Conservation (phyloP, 352 stramenopile species). For the Phytopythium boreale region DNA sequence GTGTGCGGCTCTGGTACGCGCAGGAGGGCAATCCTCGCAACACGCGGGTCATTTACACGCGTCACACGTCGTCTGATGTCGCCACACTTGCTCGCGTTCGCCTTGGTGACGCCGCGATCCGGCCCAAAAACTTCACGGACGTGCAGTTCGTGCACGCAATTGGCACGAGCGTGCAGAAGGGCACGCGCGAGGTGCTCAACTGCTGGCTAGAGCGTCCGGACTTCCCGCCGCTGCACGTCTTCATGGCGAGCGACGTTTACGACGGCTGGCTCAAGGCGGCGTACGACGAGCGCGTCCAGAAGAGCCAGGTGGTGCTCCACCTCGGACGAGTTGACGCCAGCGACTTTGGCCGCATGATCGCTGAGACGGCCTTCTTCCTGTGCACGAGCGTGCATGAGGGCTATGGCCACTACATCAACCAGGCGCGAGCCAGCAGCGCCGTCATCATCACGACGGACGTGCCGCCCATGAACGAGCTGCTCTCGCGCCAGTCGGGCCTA, state of each 20-base stretch:
- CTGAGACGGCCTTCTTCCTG: constrained; percentile 51
- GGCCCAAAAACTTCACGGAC: constrained; percentile 41
- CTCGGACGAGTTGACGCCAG: constrained; percentile 26
- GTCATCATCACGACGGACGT: constrained; percentile 53
- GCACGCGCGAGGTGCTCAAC: constrained; percentile 40
- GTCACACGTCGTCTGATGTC: constrained; percentile 55
- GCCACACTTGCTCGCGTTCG: constrained; percentile 29
- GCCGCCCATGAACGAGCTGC: constrained; percentile 64
- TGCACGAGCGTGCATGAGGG: constrained; percentile 59
- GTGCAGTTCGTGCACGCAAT: constrained; percentile 47
- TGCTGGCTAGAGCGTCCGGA: constrained; percentile 55
- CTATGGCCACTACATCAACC: constrained; percentile 75
- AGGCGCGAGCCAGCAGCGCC: constrained; percentile 40
- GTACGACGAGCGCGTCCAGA: constrained; percentile 25
- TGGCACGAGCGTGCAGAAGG: constrained; percentile 55
- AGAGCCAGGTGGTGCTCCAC: constrained; percentile 32
- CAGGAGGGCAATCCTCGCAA: constrained; percentile 53
- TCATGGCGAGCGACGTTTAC: constrained; percentile 40
- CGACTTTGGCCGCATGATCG: constrained; percentile 51
- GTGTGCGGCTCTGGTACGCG: constrained; percentile 43
- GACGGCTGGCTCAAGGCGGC: constrained; percentile 22
- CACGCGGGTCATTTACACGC: constrained; percentile 49
- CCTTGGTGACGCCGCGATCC: constrained; percentile 22
- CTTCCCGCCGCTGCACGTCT: constrained; percentile 50
- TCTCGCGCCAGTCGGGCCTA: constrained; percentile 39